Conservation (phyloP, 2,329 filamentous ascomycete species). For the Botryotinia narcissicola region DNA sequence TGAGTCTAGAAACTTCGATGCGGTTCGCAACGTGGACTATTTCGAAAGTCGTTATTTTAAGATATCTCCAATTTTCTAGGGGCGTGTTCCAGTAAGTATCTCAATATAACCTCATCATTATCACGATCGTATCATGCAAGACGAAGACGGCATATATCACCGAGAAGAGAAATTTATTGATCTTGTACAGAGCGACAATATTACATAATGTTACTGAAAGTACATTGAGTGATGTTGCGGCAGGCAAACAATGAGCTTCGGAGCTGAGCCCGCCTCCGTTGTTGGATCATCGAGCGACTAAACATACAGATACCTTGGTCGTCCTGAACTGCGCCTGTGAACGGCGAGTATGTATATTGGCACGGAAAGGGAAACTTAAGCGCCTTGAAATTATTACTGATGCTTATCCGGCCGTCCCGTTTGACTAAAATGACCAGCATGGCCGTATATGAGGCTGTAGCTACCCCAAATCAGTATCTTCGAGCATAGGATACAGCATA, state of each 20-base stretch:
- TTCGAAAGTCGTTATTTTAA: not conserved
- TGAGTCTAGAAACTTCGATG: not conserved
- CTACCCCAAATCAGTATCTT: not conserved
- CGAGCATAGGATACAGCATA: not conserved
- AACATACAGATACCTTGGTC: not conserved
- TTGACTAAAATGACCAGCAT: too few relatives aligned
- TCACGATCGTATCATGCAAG: not conserved
- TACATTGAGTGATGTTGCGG: not conserved
- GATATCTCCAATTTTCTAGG: not conserved
- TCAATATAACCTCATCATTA: not conserved
- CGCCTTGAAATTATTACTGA: not conserved
- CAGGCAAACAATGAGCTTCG: not conserved
- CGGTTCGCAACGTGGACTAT: not conserved
- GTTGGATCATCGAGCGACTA: not conserved
- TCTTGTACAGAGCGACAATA: not conserved
- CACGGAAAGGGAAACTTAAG: too few relatives aligned
- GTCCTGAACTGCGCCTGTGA: not conserved
- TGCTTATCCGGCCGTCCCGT: not conserved
- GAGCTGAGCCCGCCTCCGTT: conserved; percentile 4
- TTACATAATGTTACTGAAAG: not conserved
- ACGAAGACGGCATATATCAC: not conserved
- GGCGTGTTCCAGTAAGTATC: not conserved
- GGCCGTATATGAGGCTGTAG: not conserved
- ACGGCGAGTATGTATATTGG: not conserved
- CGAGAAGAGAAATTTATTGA: not conserved